Evolutionary conservation across 768 basidiomycete genomes (phyloP), one percentile per base, ranked within the genome.

Genomic region (Termitomyces sp.): DNA sequence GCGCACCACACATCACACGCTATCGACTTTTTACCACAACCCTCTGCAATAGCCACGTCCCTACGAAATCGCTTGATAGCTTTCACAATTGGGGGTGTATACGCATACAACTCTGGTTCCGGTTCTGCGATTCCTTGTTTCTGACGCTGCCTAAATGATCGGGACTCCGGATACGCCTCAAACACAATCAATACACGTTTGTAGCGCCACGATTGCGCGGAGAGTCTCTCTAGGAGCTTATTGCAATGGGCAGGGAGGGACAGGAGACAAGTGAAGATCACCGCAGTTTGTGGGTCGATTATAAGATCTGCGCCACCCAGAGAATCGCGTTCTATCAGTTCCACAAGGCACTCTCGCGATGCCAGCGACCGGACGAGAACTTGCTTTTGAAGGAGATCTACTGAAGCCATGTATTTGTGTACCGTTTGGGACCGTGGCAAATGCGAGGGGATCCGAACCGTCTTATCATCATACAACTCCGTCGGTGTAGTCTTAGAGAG

Each of bases 381-480:
- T 50, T 82, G 85, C 60, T 85, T 86, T 67, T 91, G 90, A 7
- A 92, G 75, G 19, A 90, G 60, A 29, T 83, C 75, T 59, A 91
- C 66, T 29, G 88, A 91, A 16, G 82, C 82, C 70, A 92, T 74
- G 64, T 92, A 92, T 27, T 77, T 79, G 66, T 91, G 89, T 17
- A 65, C 44, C 19, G 65, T 66, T 12, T 58, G 51, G n/a, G 79
- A 75, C 34, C 61, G 57, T 12, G 52, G 48, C 68, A 71, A 64
- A 14, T 62, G 49, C 5, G 68, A 59, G 7, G 80, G 77, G 41
- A 81, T 66, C 38, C 65, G 65, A 29, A 86, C 66, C 16, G 85
- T 85, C 57, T 75, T 73, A 37, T 64, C 57, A 50, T 78, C 76
- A 49, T 73, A 70, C 16, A 85, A 59, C 34, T 78, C 77, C 35